Base-by-base conservation (phyloP, 2,329 filamentous ascomycete species). In the Penicillium freii region DNA sequence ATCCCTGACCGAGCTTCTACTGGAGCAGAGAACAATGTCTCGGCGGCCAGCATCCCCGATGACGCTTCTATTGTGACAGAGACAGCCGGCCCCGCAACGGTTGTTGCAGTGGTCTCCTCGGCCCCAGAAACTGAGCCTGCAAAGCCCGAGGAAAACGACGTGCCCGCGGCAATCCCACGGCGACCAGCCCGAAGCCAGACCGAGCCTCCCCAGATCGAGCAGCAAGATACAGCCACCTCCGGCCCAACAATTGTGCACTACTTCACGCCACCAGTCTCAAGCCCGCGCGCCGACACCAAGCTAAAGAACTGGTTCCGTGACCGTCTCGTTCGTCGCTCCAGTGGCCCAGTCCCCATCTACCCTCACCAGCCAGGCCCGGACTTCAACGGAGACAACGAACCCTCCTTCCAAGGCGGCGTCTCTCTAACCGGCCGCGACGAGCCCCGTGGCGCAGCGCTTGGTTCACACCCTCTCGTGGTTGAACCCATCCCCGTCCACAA, bases 301-400 rank as follows among this genome's bases (percentile, higher is more conserved):
- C 51, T 75, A 25, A 74, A 67, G 43, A 66, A 62, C 15, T 75
- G 72, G 72, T 71, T 75, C 62, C 70, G 66, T 27, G 67, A 67
- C 40, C 63, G 66, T 53, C 51, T 73, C 8, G 59, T 67, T 13
- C 69, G 66, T 57, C 72, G 67, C 3, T 59, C 66, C 23, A 72
- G 69, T 54, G 65, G 64, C 2, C 61, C 64, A 2, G 57, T 64
- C 15, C 63, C 59, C 23, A 58, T 67, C 2, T 66, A 66, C 36
- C 65, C 65, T n/a, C 59, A 62, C 34, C 65, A 67, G 46, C 64
- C 64, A 8, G 64, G 64, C 4, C 65, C 65, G 17, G 64, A 65
- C 9, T 60, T 46, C 53, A 58, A 56, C 21, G 58, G 51, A 23
- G 60, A 62, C 23, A 64, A 51, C 23, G 56, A 59, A 15, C 33